Evolutionary conservation across 2,329 filamentous ascomycete genomes (phyloP), one percentile per base, ranked within the genome.

Genomic region (Colletotrichum costaricense): DNA sequence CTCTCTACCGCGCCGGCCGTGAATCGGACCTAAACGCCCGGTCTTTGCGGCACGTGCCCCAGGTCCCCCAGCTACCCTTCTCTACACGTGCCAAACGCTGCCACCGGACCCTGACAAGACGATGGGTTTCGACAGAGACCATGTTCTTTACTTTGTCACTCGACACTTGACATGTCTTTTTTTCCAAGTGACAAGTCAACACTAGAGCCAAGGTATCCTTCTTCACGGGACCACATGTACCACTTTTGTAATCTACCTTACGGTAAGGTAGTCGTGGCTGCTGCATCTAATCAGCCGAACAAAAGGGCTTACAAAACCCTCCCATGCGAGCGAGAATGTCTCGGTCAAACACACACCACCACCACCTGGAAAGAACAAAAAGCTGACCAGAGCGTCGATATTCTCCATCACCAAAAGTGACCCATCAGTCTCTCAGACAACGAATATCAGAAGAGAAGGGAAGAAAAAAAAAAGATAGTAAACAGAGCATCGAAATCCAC

Each of bases 81-180:
- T 12, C 33, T 46, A 72, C 69, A 69, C 69, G 69, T 72, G 69
- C 58, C 38, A 63, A 72, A 69, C 49, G 69, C 59, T 35, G 59
- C 33, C 33, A 33, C 9, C 33, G 33, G 33, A 4, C 33, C 33
- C 33, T 33, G 33, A 33, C 12, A 33, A 12, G 33, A 5, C 30
- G 30, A 30, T 9, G 30, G 26, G 4, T 26, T 26, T 26, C 0
- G 28, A 8, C 6, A 7, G 28, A 30, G 1, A 30, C 28, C 28
- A 2, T 30, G 28, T 6, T 33, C 33, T 33, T 33, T 12, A 33
- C 0, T 33, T n/a, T 49, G 42, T 49, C 42, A n/a, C 42, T 49
- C 5, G 42, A n/a, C 42, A 19, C 19, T 49, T 49, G 38, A 42
- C 38, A 42, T 19, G 19, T 19, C 30, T 30, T 8, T n/a, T 8